Conservation (phyloP, 176 grass and related monocot genomes). For the Rhipidocladum racemiflorum region DNA sequence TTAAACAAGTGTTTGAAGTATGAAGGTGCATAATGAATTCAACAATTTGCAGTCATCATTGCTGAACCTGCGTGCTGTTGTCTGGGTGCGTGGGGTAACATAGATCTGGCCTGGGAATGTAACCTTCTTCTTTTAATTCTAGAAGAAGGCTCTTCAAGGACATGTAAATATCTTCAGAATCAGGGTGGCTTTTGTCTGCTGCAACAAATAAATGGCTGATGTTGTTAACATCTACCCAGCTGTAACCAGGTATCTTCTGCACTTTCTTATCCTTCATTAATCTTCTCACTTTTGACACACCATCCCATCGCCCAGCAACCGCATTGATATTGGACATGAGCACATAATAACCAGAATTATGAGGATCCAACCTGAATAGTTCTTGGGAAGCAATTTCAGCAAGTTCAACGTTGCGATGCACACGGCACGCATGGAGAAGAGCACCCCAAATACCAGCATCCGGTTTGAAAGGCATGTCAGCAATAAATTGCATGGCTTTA, state of each 20-base stretch:
- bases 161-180: constrained; percentile 62
- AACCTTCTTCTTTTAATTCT: constrained; percentile 74
- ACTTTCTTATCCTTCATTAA: constrained; percentile 82
- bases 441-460: constrained; percentile 89
- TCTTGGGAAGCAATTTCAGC: constrained; percentile 66
- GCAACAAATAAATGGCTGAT: constrained; percentile 73
- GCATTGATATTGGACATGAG: constrained; percentile 91
- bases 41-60: constrained; percentile 2
- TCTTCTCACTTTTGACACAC: constrained; percentile 70
- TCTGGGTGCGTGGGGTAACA: constrained; percentile 30
- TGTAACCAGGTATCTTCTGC: constrained; percentile 74
- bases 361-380: constrained; percentile 64
- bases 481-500: constrained; percentile 62
- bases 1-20: constrained; percentile 15
- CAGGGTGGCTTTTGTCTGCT: constrained; percentile 61
- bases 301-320: constrained; percentile 73
- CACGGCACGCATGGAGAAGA: constrained; percentile 68
- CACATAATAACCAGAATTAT: constrained; percentile 91
- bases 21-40: background rate
- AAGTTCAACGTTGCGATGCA: constrained; percentile 64
- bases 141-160: constrained; percentile 63
- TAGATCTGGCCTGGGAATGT: constrained; percentile 51
- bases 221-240: constrained; percentile 77
- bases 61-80: constrained; percentile 26
- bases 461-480: constrained; percentile 66